Evolutionary conservation across 2,329 filamentous ascomycete species (phyloP).

Genomic region (Aspergillus sp.): DNA sequence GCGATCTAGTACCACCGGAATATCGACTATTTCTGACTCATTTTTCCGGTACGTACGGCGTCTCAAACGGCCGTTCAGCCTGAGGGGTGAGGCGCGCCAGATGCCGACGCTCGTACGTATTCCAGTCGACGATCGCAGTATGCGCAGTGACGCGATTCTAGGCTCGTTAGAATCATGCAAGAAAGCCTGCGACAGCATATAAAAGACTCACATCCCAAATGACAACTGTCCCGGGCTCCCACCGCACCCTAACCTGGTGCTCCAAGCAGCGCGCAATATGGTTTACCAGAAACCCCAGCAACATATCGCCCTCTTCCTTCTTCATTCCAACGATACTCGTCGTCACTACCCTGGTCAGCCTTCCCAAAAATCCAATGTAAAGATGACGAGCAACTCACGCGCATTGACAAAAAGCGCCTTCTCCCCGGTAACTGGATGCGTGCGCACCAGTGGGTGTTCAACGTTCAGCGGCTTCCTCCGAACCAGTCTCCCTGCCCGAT

Average conservation of each 20-base stretch:
- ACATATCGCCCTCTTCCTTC: slow-evolving; percentile 4
- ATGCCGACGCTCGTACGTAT: not conserved
- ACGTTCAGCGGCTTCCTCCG: not conserved
- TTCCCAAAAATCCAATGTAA: not conserved
- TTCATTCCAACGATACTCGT: not conserved
- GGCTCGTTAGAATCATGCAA: too few species aligned
- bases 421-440: slow-evolving; percentile 7
- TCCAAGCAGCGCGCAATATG: slow-evolving; percentile 2
- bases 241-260: not conserved
- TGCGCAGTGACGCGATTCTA: not conserved
- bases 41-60: not conserved
- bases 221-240: not conserved
- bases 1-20: too few species aligned
- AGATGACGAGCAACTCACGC: not conserved
- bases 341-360: not conserved
- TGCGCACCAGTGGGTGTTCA: slow-evolving; percentile 3
- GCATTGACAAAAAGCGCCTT: slow-evolving; percentile 2
- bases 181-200: too few species aligned
- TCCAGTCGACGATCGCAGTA: slow-evolving; percentile 2
- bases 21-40: not conserved
- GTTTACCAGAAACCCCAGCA: slow-evolving; percentile 4
- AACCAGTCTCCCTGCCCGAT: not conserved
- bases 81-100: slow-evolving; percentile 3
- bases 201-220: not conserved
- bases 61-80: not conserved